Conservation (phyloP, 129 eudicot species). For the Lonicera japonica region DNA sequence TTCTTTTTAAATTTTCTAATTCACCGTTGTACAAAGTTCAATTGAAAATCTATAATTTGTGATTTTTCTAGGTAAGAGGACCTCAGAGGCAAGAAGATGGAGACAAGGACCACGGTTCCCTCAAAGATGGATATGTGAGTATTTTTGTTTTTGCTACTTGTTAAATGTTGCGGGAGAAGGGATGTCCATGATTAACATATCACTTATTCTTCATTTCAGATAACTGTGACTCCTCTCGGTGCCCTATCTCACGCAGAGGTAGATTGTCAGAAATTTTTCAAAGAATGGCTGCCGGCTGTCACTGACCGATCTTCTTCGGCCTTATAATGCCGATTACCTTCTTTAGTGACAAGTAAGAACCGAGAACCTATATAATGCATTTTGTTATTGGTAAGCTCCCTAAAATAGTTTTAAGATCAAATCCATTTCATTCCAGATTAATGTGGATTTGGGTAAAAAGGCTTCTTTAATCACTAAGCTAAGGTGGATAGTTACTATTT, state of each 20-base stretch:
- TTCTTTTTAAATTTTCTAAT: no score
- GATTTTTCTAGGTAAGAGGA: slow-evolving; percentile 39
- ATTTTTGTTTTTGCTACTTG: background rate
- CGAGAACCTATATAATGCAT: background rate
- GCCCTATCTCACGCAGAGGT: slow-evolving; percentile 62
- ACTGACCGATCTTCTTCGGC: slow-evolving; percentile 43
- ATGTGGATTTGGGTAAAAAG: no score
- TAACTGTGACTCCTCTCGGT: slow-evolving; percentile 76
- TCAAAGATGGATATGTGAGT: slow-evolving; percentile 74
- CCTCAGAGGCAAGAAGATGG: slow-evolving; percentile 42
- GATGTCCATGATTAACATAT: background rate
- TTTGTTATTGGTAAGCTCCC: no score
- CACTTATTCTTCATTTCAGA: slow-evolving; percentile 36
- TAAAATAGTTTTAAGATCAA: no score
- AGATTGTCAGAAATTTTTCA: slow-evolving; percentile 47
- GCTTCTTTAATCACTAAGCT: no score
- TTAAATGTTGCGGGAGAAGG: background rate
- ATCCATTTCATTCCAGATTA: no score
- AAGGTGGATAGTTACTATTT: no score
- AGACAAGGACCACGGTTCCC: slow-evolving; percentile 48
- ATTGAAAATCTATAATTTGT: background rate
- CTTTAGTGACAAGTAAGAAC: background rate
- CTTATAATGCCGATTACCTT: slow-evolving; percentile 25
- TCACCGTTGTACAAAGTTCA: no score
- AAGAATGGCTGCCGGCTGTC: slow-evolving; percentile 58